Evolutionary conservation across 257 asterid genomes (phyloP), one percentile per base, ranked within the genome.

Genomic region (Nicotiana noctiflora): DNA sequence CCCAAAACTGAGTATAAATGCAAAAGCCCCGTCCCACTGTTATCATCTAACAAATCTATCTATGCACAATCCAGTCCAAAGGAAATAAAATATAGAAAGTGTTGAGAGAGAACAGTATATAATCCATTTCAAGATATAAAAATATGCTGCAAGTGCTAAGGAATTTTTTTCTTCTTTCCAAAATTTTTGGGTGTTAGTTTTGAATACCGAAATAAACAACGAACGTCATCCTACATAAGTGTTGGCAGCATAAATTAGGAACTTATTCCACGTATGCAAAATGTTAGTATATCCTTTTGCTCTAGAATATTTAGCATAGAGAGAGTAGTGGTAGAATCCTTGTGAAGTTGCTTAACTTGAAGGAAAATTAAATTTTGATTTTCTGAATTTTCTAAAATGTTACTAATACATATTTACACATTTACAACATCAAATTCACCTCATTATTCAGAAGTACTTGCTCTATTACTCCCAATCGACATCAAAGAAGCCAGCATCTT

Each of bases 401-500:
- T 74, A 17, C 62, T 56, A 14, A n/a, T 53, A 77, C 67, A 55
- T 87, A 84, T 87, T 68, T 80, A 84, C 89, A 84, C 53, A 82
- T 66, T 65, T 77, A 80, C 77, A 79, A 52, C 55, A 53, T 29
- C 81, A 5, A 27, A 32, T 65, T 60, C 83, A 51, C 75, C 77
- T 15, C n/a, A 56, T 67, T 56, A 44, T 32, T 66, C 12, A 78
- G 82, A 72, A 81, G 18, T 8, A 40, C 61, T 77, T 32, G 66
- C 75, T 82, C 56, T 6, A 46, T 86, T 61, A 87, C 31, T 87
- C 89, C 89, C 89, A 87, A 63, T 84, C 88, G 74, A 82, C 81
- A 29, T 87, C 89, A 84, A 87, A 84, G 86, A 87, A 87, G 49
- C 89, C 89, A 44, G 89, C 88, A 84, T 87, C 89, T 59, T 87